Evolutionary conservation across 139 green algal genomes (phyloP).

Genomic region (Deuterostichococcus epilithicus): DNA sequence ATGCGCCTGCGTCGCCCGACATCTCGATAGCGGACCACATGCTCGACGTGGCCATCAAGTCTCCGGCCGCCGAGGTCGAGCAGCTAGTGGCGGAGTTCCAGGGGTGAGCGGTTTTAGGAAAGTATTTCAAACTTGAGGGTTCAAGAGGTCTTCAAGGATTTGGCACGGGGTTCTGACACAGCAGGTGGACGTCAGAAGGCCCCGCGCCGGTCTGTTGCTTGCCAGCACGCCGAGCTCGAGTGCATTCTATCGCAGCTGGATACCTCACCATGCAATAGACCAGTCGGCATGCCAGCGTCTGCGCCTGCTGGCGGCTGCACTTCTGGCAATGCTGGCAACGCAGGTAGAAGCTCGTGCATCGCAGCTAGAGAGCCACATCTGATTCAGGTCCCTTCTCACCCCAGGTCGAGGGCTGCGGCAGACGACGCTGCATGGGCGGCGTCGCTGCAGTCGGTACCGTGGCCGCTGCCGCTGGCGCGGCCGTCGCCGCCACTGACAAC

Average conservation of each 20-base stretch:
- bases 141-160: too few species aligned
- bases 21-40: slow-evolving; percentile 59
- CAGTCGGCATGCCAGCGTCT: too few species aligned
- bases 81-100: slow-evolving; percentile 26
- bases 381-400: too few species aligned
- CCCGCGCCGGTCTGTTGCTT: too few species aligned
- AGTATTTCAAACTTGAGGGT: too few species aligned
- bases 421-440: not conserved
- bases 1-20: slow-evolving; percentile 7
- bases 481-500: not conserved
- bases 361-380: not conserved
- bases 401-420: not conserved
- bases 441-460: slow-evolving; percentile 7
- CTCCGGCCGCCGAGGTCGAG: slow-evolving; percentile 28
- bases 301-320: too few species aligned
- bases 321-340: too few species aligned
- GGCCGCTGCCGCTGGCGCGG: slow-evolving; percentile 3
- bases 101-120: not conserved
- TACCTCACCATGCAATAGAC: too few species aligned
- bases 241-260: too few species aligned
- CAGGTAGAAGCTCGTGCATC: too few species aligned
- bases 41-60: slow-evolving; percentile 64
- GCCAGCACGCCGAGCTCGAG: too few species aligned
- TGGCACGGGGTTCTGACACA: too few species aligned
- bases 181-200: not conserved